Base-by-base conservation (phyloP, 2,329 filamentous ascomycete genomes). In the Nigrospora osmanthi region DNA sequence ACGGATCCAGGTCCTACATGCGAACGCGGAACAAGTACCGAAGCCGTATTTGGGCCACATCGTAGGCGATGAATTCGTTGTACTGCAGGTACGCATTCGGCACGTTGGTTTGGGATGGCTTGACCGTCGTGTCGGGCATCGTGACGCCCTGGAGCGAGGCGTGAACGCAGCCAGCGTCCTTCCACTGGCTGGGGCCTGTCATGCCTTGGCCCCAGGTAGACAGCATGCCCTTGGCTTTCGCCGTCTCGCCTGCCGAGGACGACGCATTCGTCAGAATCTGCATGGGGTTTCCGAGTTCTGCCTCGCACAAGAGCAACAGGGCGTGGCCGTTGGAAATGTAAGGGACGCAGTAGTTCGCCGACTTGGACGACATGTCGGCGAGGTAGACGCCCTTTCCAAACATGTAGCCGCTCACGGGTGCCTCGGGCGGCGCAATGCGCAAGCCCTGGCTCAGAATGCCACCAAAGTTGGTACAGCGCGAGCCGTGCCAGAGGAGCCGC, bases 331-430 rank as follows among this genome's bases (percentile, higher is more conserved):
- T 77, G n/a, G 83, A 85, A 48, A 69, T 74, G 51, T 66, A 60
- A 0, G 79, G 60, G 43, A 64, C 75, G 60, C 87, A 93, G 67
- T 95, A 95, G 54, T 80, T 80, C 14, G 87, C 87, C 2, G 84
- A 89, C 66, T 94, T 95, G 59, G 79, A 85, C 0, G 81, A 85
- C 74, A 89, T 89, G 56, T 94, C 88, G 3, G 88, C 88, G 2
- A 95, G 76, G 59, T 95, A 95, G 39, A 95, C 85, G 38, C 89
- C 89, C 63, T 94, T 94, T 46, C 85, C 89, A 53, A 94, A 95
- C 85, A 91, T 91, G 68, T 91, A 89, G 1, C 87, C 87, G 5
- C 73, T 77, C 0, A 81, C 81, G 0, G 88, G 89, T 0, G 89
- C 89, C 62, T 94, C 84, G 0, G 85, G 84, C 0, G 89, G 89